These are phyloP conservation scores for Pseudogymnoascus verrucosus DNA, from an alignment of 2,329 filamentous ascomycete species.

Conservation along the genomic window DNA sequence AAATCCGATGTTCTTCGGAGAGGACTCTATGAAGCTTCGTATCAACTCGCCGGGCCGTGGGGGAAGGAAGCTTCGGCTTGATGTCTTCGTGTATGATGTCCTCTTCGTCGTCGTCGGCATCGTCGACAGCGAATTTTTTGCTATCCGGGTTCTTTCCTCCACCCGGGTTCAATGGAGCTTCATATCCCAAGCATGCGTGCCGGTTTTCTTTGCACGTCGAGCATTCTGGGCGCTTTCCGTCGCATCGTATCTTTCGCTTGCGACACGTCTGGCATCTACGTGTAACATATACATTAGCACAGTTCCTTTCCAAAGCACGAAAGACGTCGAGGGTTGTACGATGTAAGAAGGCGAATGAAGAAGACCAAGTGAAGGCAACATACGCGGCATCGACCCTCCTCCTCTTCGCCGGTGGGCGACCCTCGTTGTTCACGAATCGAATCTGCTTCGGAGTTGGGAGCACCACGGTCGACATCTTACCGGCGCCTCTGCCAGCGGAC, in stretches of 20 bases:
- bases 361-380: slow-evolving; percentile 30
- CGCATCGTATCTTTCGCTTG: slow-evolving; percentile 68
- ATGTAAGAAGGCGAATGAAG: slow-evolving; percentile 10
- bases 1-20: not conserved
- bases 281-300: slow-evolving; percentile 10
- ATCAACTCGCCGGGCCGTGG: not conserved
- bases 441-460: slow-evolving; percentile 48
- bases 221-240: slow-evolving; percentile 63
- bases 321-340: slow-evolving; percentile 2
- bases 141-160: not conserved
- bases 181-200: slow-evolving; percentile 61
- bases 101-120: slow-evolving; percentile 31
- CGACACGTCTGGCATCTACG: slow-evolving; percentile 63
- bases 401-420: slow-evolving; percentile 70
- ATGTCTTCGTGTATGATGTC: slow-evolving; percentile 21
- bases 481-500: slow-evolving; percentile 6
- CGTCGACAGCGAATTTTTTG: slow-evolving; percentile 19
- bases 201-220: slow-evolving; percentile 66
- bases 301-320: not conserved
- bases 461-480: slow-evolving; percentile 10
- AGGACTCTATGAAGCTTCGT: not conserved
- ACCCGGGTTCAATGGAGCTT: slow-evolving; percentile 31
- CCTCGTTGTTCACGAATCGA: slow-evolving; percentile 75
- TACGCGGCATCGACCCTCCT: slow-evolving; percentile 73
- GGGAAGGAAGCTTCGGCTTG: slow-evolving; percentile 13